Conservation (phyloP, 2,329 filamentous ascomycete genomes). For the Penicillium glabrum region DNA sequence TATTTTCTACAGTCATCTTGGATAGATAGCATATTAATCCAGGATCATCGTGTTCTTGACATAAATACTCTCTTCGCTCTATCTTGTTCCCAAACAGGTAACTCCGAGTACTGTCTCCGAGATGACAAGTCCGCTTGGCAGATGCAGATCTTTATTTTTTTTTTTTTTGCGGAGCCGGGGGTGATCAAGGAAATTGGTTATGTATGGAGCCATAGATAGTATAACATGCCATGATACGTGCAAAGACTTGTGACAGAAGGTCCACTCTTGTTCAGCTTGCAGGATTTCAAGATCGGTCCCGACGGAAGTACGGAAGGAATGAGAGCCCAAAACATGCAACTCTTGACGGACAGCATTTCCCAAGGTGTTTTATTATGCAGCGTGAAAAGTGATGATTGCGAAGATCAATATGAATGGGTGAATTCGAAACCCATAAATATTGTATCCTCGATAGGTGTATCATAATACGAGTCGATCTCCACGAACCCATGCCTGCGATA, state of each 20-base stretch:
- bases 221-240: background rate
- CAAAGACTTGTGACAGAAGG: no score
- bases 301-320: no score
- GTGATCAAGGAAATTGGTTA: background rate
- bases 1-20: no score
- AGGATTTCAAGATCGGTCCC: no score
- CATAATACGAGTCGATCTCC: slow-evolving; percentile 55
- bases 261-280: no score
- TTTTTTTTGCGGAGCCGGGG: background rate
- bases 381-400: no score
- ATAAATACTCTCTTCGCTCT: background rate
- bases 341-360: no score
- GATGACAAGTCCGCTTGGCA: background rate
- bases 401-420: no score
- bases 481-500: slow-evolving; percentile 55
- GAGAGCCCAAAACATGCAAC: no score
- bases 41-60: background rate
- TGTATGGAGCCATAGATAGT: background rate
- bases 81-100: background rate
- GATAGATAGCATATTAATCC: no score
- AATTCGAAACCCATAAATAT: slow-evolving; percentile 48
- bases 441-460: slow-evolving; percentile 55
- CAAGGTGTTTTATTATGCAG: no score
- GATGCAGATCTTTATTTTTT: background rate
- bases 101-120: background rate